Evolutionary conservation across 2,329 filamentous ascomycete species (phyloP).

Genomic region (Hymenoscyphus albidus): DNA sequence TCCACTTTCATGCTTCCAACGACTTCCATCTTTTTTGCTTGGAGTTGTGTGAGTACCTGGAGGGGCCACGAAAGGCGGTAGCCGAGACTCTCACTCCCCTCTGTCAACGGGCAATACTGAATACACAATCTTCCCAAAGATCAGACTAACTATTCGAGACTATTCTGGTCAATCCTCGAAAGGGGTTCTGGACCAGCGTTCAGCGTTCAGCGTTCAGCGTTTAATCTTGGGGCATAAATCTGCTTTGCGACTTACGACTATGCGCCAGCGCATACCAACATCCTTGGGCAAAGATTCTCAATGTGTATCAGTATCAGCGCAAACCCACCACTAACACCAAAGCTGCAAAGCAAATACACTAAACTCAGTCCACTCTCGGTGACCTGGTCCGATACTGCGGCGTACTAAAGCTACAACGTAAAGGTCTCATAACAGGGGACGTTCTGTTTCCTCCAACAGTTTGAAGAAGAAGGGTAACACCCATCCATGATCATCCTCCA

Average conservation of each 20-base stretch:
- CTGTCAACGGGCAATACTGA: too few species aligned
- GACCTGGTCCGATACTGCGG: constrained; percentile 1
- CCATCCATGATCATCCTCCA: constrained; percentile 23
- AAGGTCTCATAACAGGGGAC: not conserved
- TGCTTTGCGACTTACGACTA: constrained; percentile 21
- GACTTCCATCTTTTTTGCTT: not conserved
- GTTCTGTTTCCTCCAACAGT: too few species aligned
- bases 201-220: not conserved
- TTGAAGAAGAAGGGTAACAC: constrained; percentile 17
- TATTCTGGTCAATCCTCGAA: too few species aligned
- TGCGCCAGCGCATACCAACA: constrained; percentile 33
- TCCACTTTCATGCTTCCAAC: not conserved
- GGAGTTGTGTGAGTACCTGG: not conserved
- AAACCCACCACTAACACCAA: constrained; percentile 5
- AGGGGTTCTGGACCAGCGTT: too few species aligned
- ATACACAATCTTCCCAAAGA: too few species aligned
- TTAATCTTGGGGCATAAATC: constrained; percentile 25
- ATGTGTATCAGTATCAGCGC: constrained; percentile 3
- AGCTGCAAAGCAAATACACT: constrained; percentile 4
- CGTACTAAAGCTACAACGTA: constrained; percentile 10
- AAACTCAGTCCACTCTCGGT: not conserved
- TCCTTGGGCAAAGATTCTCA: constrained; percentile 25
- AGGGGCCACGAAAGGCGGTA: not conserved
- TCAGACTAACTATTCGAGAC: too few species aligned
- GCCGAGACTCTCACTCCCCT: too few species aligned